A percentile compares a stretch with the other conserved stretches of the same genome.
phyloP scores from a whole-genome alignment of 1,284 basidiomycete species.

The Leccinum angustisporum region DNA sequence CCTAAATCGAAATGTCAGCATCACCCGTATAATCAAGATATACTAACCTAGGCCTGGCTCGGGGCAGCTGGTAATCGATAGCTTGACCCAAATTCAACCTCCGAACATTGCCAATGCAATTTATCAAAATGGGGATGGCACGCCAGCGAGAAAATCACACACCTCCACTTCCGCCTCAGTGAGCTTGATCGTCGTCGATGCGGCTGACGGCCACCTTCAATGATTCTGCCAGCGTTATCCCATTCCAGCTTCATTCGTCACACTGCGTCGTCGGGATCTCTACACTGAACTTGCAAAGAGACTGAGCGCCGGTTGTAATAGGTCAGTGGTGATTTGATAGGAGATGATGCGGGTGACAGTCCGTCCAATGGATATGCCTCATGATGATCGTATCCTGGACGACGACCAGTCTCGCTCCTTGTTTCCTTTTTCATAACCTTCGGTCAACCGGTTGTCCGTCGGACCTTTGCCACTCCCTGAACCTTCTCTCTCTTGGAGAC shows the following conservation, averaged over 20 bases:
- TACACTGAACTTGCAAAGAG: neutral
- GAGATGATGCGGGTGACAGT: neutral
- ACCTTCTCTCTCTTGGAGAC: neutral
- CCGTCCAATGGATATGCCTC: neutral
- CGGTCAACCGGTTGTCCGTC: neutral
- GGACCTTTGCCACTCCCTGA: neutral
- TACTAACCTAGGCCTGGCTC: neutral
- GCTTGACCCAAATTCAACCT: neutral
- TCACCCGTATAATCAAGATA: neutral
- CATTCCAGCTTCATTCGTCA: neutral
- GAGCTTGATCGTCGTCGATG: neutral
- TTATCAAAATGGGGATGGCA: neutral
- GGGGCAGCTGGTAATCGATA: neutral
- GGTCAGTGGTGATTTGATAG: neutral
- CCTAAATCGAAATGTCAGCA: neutral
- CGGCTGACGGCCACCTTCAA: neutral
- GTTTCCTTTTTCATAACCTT: neutral
- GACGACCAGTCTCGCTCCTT: neutral
- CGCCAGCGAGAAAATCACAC: neutral
- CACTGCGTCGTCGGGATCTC: neutral
- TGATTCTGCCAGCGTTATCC: neutral
- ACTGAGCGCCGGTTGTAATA: neutral
- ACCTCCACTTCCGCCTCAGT: neutral
- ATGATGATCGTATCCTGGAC: conserved; percentile 6
- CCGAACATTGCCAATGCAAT: neutral